These are phyloP conservation scores for Microdochium nivale DNA, from an alignment of 2,329 filamentous ascomycete species.

Conservation along the genomic window DNA sequence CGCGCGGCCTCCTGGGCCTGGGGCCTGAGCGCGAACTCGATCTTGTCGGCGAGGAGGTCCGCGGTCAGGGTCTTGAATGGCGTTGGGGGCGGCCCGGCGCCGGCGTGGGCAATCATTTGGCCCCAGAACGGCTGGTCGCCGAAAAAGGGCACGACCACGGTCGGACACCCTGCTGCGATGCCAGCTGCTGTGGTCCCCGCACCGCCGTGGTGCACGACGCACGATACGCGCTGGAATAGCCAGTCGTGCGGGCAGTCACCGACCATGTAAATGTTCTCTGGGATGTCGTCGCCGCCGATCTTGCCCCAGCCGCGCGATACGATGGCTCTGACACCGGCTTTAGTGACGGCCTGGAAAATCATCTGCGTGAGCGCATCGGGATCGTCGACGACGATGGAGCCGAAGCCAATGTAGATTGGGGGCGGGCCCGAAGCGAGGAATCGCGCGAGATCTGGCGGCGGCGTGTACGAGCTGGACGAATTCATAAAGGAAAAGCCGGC, in stretches of 20 bases:
- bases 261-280: conserved; percentile 48
- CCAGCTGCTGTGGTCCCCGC: conserved; percentile 50
- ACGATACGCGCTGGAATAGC: conserved; percentile 50
- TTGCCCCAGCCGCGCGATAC: conserved; percentile 59
- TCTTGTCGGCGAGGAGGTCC: conserved; percentile 45
- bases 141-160: conserved; percentile 58
- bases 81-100: conserved; percentile 50
- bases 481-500: conserved; percentile 56
- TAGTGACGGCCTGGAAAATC: conserved; percentile 49
- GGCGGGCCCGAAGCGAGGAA: conserved; percentile 33
- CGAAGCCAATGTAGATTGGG: conserved; percentile 60
- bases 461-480: conserved; percentile 40
- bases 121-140: conserved; percentile 61
- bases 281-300: conserved; percentile 37
- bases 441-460: conserved; percentile 38
- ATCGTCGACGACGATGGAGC: conserved; percentile 57
- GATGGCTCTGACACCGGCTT: conserved; percentile 49
- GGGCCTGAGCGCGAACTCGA: conserved; percentile 41
- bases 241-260: conserved; percentile 61
- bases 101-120: conserved; percentile 50
- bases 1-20: conserved; percentile 24
- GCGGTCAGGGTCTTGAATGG: conserved; percentile 49
- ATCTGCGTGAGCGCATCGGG: conserved; percentile 46
- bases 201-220: conserved; percentile 56
- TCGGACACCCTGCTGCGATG: conserved; percentile 43